Base-by-base conservation (phyloP, 768 basidiomycete genomes). In the Rhodosporidiobolus sp. region DNA sequence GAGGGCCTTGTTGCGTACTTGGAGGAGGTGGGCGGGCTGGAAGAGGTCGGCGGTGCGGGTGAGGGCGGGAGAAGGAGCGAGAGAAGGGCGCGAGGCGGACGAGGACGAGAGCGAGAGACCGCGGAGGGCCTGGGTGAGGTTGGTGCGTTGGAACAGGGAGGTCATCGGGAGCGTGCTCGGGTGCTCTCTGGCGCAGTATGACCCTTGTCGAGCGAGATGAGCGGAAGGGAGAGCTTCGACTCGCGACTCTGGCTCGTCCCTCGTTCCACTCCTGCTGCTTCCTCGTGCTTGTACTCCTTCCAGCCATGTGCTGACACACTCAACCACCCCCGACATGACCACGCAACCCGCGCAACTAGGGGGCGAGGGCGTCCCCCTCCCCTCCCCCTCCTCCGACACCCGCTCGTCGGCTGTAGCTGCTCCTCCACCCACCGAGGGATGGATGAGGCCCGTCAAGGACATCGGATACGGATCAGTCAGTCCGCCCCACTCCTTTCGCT, bases 1-100 rank as follows among this genome's bases (percentile, higher is more conserved):
- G 35, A 97, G 77, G 53, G 75, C 64, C 63, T 76, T 76, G 74
- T 73, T 68, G 48, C 74, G 69, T 45, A 75, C 74, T 22, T 67
- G 71, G 58, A 73, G 58, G 55, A 67, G 87, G 75, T 89, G 87
- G 48, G 84, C 81, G 46, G 66, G 73, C 28, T 63, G 65, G 65
- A 70, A 74, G 50, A 60, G 32, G 55, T 26, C 3, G 63, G 17
- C 9, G 69, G 49, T 10, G 45, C 26, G 50, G 50, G 55, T 24
- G 61, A 22, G 30, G 24, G 48, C 28, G 32, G 50, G 28, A 5
- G 63, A 53, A 59, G 67, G 26, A 3, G 60, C 32, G 66, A 67
- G 48, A 28, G 66, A 72, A 10, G 66, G 65, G 58, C 64, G 74
- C 28, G 67, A 62, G 74, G 58, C 63, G 54, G 74, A 71, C 26